Evolutionary conservation across 192 early-diverging fungal genomes (phyloP).

Genomic region (Chytriomyces sp.): DNA sequence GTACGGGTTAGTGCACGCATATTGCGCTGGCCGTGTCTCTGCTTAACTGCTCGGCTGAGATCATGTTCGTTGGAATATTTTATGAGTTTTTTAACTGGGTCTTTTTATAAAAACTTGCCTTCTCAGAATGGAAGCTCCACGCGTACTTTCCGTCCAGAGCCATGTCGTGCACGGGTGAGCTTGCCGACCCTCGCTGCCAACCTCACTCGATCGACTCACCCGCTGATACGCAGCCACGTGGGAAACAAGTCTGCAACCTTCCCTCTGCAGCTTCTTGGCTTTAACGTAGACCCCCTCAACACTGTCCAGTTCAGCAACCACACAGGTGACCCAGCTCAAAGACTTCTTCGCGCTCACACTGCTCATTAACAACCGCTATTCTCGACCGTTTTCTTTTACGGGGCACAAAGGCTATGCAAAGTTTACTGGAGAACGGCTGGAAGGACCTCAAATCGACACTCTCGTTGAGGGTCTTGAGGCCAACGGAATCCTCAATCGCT

Average conservation of each 20-base stretch:
- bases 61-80: not conserved
- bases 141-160: slow-evolving; percentile 60
- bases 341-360: not conserved
- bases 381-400: not conserved
- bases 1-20: not conserved
- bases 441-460: slow-evolving; percentile 66
- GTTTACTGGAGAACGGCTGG: slow-evolving; percentile 72
- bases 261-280: slow-evolving; percentile 87
- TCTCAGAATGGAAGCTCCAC: slow-evolving; percentile 9
- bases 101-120: not conserved
- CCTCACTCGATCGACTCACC: not conserved
- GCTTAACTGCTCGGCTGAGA: not conserved
- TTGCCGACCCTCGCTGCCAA: slow-evolving; percentile 23
- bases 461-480: slow-evolving; percentile 73
- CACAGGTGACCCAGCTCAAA: slow-evolving; percentile 57
- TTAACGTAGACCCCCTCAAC: slow-evolving; percentile 91
- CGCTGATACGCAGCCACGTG: not conserved
- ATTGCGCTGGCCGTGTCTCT: no score
- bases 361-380: not conserved
- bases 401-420: slow-evolving; percentile 68
- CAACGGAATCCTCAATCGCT: slow-evolving; percentile 73
- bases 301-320: slow-evolving; percentile 96
- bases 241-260: slow-evolving; percentile 92
- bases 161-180: slow-evolving; percentile 74
- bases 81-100: not conserved